Evolutionary conservation across 257 asterid species (phyloP), one percentile per base, ranked within the genome.

Genomic region (Perilla frutescens): DNA sequence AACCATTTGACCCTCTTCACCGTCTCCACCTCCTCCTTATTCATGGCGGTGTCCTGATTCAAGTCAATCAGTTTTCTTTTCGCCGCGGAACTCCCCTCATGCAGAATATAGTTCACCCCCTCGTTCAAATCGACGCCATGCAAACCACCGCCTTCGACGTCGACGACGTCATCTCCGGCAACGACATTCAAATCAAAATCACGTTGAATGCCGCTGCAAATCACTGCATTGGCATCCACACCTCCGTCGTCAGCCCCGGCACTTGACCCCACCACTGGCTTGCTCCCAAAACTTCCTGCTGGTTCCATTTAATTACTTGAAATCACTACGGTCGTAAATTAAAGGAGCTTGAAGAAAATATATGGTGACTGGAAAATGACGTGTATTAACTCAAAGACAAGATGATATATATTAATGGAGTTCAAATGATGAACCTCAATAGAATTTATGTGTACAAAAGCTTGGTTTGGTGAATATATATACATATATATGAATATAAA

Each of bases 91-190:
- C 51, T 73, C 60, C 79, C 58, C 78, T 29, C 57, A 66, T 73
- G n/a, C 59, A 73, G 43, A 32, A 65, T 37, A 55, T 40, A 72
- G 73, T 68, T 71, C 62, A 76, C 78, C 43, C 75, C 88, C 44
- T 79, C 79, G 68, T 89, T 87, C 77, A 89, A 81, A 79, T 88
- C 96, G 84, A 87, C 71, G 15, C 69, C 83, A 40, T 65, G 65
- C 80, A 83, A 40, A 77, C 81, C 82, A 71, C 60, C 81, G 68
- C 70, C 84, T 66, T 73, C 84, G 57, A 13, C 79, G 32, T 34
- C 72, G 73, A 73, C 53, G 41, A 29, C 4, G 37, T 4, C 37
- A 34, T 34, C 37, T 34, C 37, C 37, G 37, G 3, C 37, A 4
- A 2, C 37, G 37, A 64, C 72, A 84, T 80, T 82, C 82, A 85